Evolutionary conservation across 257 asterid species (phyloP), one percentile per base, ranked within the genome.

Genomic region (Voacanga thouarsii): DNA sequence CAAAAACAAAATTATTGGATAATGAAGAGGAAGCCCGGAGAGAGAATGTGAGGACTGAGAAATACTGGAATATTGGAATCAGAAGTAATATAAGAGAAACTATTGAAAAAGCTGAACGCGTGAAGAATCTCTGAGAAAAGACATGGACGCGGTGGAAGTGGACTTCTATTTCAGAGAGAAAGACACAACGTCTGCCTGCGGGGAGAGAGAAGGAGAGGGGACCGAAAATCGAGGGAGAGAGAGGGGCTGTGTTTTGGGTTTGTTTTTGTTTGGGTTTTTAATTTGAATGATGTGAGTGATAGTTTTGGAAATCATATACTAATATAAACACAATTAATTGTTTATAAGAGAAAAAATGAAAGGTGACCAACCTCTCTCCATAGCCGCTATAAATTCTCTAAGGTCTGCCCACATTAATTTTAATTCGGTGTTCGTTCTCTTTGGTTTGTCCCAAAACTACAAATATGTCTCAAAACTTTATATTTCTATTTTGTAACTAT

Each of bases 111-210:
- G 78, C 81, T 78, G 68, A 76, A 84, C 91, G 94, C 92, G 92
- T 85, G 77, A 47, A 78, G 92, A 88, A 91, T 89, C 84, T 77
- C 28, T 16, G 74, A 76, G 84, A 88, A 91, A 88, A 84, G 92
- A 88, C 92, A 86, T 84, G 88, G 74, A 85, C 87, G 77, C 88
- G 82, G 87, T 63, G 87, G 83, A 73, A 73, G 64, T 64, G 81
- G 68, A 60, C 49, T 30, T 21, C 24, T 16, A 45, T 30, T 71
- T 57, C 16, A 51, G 67, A 77, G 74, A 70, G 75, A 80, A 16
- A 77, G 33, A 67, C 70, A 53, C 39, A 75, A 55, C 51, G 12
- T 39, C 51, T 0, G 50, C 8, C 51, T 19, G 72, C 24, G 77
- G 59, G 64, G 50, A 12, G 59, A 8, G 61, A 24, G 80, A 68